These are phyloP conservation scores for Jamesozyma piceae DNA, from an alignment of 805 yeast species.

Conservation along the genomic window DNA sequence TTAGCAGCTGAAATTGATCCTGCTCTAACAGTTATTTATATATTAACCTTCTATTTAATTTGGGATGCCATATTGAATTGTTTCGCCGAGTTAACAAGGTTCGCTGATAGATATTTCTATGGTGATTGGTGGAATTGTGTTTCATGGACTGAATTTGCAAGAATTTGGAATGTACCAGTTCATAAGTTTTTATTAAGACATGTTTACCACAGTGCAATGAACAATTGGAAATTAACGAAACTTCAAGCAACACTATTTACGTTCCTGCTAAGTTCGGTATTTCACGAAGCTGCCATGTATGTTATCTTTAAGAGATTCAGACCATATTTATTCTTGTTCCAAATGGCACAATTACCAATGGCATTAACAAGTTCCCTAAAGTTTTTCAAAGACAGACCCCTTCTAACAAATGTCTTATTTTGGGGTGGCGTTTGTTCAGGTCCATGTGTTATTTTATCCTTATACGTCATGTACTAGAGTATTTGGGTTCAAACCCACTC, in stretches of 20 bases:
- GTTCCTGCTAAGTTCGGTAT: constrained; percentile 65
- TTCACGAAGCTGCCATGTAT: constrained; percentile 91
- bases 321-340: constrained; percentile 70
- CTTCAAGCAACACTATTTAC: constrained; percentile 65
- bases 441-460: constrained; percentile 78
- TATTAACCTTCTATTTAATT: constrained; percentile 75
- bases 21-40: constrained; percentile 64
- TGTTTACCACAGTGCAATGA: constrained; percentile 84
- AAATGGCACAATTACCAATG: constrained; percentile 82
- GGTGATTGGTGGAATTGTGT: constrained; percentile 97
- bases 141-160: constrained; percentile 86
- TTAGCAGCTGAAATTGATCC: constrained; percentile 65
- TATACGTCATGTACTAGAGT: constrained; percentile 62
- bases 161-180: constrained; percentile 93
- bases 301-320: constrained; percentile 71
- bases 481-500: too few relatives aligned
- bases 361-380: constrained; percentile 52
- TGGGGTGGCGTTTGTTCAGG: constrained; percentile 90
- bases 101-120: constrained; percentile 87
- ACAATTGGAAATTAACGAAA: constrained; percentile 60
- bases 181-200: constrained; percentile 84
- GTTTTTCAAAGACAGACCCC: constrained; percentile 44
- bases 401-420: constrained; percentile 71
- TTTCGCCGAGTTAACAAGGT: constrained; percentile 77
- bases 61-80: constrained; percentile 93